phyloP scores from a whole-genome alignment of 306 rosid genomes.

The Casuarina equisetifolia region DNA sequence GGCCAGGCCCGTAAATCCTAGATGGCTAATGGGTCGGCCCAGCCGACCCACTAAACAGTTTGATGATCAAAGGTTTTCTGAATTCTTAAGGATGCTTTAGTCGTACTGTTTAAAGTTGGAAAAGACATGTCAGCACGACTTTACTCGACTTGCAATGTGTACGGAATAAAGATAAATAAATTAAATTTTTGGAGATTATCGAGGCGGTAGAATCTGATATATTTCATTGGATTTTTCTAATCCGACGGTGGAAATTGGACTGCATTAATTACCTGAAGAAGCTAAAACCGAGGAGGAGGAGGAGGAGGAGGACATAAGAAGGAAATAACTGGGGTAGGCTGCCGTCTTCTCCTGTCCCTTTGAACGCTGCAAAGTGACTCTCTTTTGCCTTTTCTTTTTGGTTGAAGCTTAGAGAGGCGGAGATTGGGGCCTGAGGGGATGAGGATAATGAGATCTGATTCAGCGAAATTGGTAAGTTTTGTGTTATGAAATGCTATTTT shows the following conservation, averaged over 20 bases:
- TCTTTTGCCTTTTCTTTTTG: conserved; percentile 18
- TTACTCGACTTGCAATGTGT: no score
- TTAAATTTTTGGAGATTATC: no score
- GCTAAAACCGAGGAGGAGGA: background rate
- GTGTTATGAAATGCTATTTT: background rate
- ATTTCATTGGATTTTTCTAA: background rate
- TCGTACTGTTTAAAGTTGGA: no score
- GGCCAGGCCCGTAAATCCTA: no score
- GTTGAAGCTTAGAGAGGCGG: background rate
- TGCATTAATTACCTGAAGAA: background rate
- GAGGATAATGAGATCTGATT: conserved; percentile 43
- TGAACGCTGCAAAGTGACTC: conserved; percentile 29
- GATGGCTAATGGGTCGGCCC: no score
- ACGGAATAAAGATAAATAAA: no score
- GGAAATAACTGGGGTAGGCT: background rate
- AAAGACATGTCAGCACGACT: no score
- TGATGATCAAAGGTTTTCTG: no score
- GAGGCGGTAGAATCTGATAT: background rate
- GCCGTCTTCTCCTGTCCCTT: background rate
- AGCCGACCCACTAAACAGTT: no score
- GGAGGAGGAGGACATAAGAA: background rate
- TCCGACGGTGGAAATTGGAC: no score
- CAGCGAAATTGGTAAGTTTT: conserved; percentile 18
- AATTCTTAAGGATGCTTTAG: no score
- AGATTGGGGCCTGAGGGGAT: background rate